Conservation (phyloP, 768 basidiomycete species). For the Tremella mesenterica region DNA sequence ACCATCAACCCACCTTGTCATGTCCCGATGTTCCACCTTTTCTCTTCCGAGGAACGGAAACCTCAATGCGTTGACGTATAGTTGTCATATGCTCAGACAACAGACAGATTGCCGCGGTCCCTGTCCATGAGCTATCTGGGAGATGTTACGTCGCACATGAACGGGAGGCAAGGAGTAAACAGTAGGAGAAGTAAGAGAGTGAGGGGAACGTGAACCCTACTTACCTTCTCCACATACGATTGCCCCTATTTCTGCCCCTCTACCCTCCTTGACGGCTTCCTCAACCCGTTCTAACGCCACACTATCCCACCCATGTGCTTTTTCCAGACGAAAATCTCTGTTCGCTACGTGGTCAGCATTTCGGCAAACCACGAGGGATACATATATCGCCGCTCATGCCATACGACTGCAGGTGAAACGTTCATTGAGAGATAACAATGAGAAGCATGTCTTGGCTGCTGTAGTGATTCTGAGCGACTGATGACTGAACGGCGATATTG, state of each 20-base stretch:
- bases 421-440: too few relatives aligned
- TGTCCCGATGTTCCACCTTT: slow-evolving; percentile 75
- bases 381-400: too few relatives aligned
- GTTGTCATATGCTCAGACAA: slow-evolving; percentile 96
- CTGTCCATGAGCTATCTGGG: slow-evolving; percentile 35
- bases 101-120: slow-evolving; percentile 84
- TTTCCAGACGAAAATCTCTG: slow-evolving; percentile 81
- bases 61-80: slow-evolving; percentile 78
- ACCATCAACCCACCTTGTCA: slow-evolving; percentile 63
- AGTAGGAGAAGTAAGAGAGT: too few relatives aligned
- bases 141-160: neutral
- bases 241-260: slow-evolving; percentile 92
- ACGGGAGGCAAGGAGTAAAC: neutral
- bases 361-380: neutral
- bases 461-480: too few relatives aligned
- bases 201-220: slow-evolving; percentile 10
- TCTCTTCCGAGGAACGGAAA: slow-evolving; percentile 80
- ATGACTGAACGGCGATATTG: too few relatives aligned
- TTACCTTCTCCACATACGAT: slow-evolving; percentile 87
- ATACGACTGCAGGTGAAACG: too few relatives aligned
- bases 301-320: slow-evolving; percentile 76
- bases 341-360: slow-evolving; percentile 49
- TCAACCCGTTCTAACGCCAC: slow-evolving; percentile 70
- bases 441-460: too few relatives aligned
- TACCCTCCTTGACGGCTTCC: slow-evolving; percentile 83